A percentile compares a stretch with the other conserved stretches of the same genome.
Conservation (phyloP, 1,139 yeast genomes). For the Wickerhamiella pararugosa region DNA sequence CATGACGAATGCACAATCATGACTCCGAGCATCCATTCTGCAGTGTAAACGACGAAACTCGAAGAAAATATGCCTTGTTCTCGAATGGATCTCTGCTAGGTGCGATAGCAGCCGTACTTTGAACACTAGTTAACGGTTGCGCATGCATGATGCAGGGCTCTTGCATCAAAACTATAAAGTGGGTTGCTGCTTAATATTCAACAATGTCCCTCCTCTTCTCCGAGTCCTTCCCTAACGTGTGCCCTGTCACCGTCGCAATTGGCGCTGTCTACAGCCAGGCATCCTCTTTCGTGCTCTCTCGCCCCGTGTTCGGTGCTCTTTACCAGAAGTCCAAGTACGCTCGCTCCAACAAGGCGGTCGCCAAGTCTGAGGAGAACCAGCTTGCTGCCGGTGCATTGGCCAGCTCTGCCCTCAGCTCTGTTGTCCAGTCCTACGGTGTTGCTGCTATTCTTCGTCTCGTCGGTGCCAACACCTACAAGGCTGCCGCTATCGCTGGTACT, state of each 20-base stretch:
- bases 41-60: too few relatives aligned
- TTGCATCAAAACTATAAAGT: not conserved
- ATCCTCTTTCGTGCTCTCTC: conserved; percentile 24
- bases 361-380: conserved; percentile 26
- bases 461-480: conserved; percentile 27
- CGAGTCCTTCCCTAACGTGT: conserved; percentile 16
- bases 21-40: too few relatives aligned
- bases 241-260: conserved; percentile 27
- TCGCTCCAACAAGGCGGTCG: conserved; percentile 23
- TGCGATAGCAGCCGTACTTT: too few relatives aligned
- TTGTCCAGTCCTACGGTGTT: conserved; percentile 29
- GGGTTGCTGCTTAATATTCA: not conserved
- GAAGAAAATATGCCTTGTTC: too few relatives aligned
- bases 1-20: too few relatives aligned
- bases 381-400: conserved; percentile 25
- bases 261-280: conserved; percentile 30
- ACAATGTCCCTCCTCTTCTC: conserved; percentile 15
- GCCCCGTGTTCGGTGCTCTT: conserved; percentile 30
- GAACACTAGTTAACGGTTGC: too few relatives aligned
- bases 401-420: conserved; percentile 25
- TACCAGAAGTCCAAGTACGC: conserved; percentile 24
- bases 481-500: conserved; percentile 29
- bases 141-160: too few relatives aligned
- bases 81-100: too few relatives aligned
- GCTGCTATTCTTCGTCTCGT: conserved; percentile 26